phyloP scores from a whole-genome alignment of 768 basidiomycete species.

The Kwoniella sp. region DNA sequence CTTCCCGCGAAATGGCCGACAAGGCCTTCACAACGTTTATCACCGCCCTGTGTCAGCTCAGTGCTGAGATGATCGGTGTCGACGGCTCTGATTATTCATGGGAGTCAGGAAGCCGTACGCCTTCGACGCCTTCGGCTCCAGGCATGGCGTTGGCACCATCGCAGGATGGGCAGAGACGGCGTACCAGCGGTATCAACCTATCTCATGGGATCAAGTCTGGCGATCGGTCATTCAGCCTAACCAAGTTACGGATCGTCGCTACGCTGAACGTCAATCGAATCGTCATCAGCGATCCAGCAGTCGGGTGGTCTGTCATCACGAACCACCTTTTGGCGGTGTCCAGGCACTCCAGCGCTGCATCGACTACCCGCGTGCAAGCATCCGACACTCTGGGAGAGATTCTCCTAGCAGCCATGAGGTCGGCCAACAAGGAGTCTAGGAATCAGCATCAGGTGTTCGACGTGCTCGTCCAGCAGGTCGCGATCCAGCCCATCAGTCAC shows the following conservation, averaged over 20 bases:
- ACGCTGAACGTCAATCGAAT: conserved; percentile 81
- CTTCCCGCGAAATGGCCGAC: conserved; percentile 78
- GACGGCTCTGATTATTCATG: conserved; percentile 48
- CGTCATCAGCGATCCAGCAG: conserved; percentile 70
- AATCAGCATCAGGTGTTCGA: conserved; percentile 77
- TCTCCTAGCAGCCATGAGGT: conserved; percentile 59
- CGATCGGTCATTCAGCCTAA: conserved; percentile 77
- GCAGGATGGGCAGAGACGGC: conserved; percentile 53
- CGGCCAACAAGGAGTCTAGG: conserved; percentile 51
- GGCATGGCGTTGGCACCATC: conserved; percentile 15
- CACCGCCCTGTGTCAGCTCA: conserved; percentile 74
- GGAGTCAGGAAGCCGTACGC: conserved; percentile 11
- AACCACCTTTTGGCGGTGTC: conserved; percentile 74
- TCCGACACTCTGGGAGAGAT: conserved; percentile 82
- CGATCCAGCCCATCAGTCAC: conserved; percentile 51
- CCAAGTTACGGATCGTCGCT: conserved; percentile 72
- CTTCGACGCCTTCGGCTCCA: conserved; percentile 15
- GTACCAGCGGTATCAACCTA: conserved; percentile 84
- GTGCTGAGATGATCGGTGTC: conserved; percentile 89
- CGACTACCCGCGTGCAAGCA: conserved; percentile 76
- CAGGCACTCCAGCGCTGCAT: conserved; percentile 63
- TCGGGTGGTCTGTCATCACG: conserved; percentile 81
- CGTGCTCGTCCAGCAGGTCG: conserved; percentile 74
- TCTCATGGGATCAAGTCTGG: conserved; percentile 76
- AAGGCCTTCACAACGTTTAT: conserved; percentile 73